These are phyloP conservation scores for Hirsutella rhossiliensis DNA, from an alignment of 2,329 filamentous ascomycete species.

Conservation along the genomic window DNA sequence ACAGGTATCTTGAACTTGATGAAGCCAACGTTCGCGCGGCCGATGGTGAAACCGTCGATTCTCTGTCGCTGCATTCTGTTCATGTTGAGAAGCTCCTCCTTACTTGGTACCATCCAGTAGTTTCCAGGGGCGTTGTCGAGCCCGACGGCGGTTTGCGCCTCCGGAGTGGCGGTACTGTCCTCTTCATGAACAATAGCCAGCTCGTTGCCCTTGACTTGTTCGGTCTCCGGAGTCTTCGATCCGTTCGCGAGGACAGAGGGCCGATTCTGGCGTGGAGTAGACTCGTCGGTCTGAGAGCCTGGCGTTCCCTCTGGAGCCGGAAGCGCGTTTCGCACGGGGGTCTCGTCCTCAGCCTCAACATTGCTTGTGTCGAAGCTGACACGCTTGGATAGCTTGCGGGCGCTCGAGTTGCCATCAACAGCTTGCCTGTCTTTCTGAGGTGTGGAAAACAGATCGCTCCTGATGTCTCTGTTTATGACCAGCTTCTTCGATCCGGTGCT, in stretches of 20 bases:
- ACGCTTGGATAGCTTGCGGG: constrained; percentile 59
- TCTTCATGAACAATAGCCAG: constrained; percentile 71
- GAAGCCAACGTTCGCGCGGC: constrained; percentile 67
- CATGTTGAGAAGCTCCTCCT: constrained; percentile 67
- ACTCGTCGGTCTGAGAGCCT: constrained; percentile 20
- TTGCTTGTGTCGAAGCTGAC: constrained; percentile 78
- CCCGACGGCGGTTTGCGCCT: constrained; percentile 10
- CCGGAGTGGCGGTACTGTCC: constrained; percentile 23
- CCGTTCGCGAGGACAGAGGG: constrained; percentile 25
- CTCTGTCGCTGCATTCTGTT: constrained; percentile 65
- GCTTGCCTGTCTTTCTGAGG: constrained; percentile 39
- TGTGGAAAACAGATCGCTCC: constrained; percentile 57
- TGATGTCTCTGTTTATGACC: constrained; percentile 79
- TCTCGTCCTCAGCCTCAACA: constrained; percentile 23
- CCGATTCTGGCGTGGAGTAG: constrained; percentile 37
- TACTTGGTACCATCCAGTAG: constrained; percentile 77
- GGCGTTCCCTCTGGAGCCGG: constrained; percentile 20
- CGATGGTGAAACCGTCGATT: constrained; percentile 66
- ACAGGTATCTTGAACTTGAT: constrained; percentile 74
- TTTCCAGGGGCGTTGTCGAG: constrained; percentile 48
- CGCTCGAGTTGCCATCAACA: constrained; percentile 26
- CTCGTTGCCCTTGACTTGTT: constrained; percentile 62
- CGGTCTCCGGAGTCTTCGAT: constrained; percentile 47
- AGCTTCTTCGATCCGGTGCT: constrained; percentile 72
- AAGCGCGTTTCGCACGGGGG: constrained; percentile 20